Evolutionary conservation across 228 moss, liverwort and hornwort genomes (phyloP), one percentile per base, ranked within the genome.

Genomic region (Sphagnum fallax): DNA sequence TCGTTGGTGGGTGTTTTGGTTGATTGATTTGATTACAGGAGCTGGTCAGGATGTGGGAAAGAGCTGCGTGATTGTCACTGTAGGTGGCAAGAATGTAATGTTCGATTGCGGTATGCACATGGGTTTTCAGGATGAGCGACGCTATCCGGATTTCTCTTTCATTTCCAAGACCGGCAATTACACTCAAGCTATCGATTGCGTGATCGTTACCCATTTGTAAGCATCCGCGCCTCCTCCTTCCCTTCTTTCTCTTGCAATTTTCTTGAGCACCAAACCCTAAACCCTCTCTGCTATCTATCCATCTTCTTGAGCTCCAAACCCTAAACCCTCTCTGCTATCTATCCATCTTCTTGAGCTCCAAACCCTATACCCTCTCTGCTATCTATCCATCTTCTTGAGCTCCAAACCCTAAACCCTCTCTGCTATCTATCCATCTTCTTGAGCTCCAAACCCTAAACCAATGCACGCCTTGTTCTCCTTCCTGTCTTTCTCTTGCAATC

Each of bases 11-110:
- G 55, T 8, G 55, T 55, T 8, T 0, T 50, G 52, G 10, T 0
- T 16, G 12, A 18, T 51, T n/a, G 51, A 13, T 57, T 53, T 16
- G 66, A 66, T 48, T 48, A 48, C 84, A 96, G 96, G 93, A 71
- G 97, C 97, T 61, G 93, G 97, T 51, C 97, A 97, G 71, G 97
- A 97, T 84, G 97, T 97, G 65, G 93, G 97, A 52, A 97, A 97
- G 88, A 97, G 97, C 76, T 97, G 93, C 69, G 93, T 97, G 53
- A 84, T 97, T 65, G 97, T 97, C 68, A 97, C 93, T 9, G 75
- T 93, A 12, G 97, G 93, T 13, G 91, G 97, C 13, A 97, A 87
- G 77, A 97, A 90, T 16, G 80, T 97, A 5, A 97, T 97, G 97
- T 93, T 97, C 52, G 97, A 93, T 71, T 97, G 97, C 62, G 97